Conservation (phyloP, 305 asterid species). For the Fraxinus greggii region DNA sequence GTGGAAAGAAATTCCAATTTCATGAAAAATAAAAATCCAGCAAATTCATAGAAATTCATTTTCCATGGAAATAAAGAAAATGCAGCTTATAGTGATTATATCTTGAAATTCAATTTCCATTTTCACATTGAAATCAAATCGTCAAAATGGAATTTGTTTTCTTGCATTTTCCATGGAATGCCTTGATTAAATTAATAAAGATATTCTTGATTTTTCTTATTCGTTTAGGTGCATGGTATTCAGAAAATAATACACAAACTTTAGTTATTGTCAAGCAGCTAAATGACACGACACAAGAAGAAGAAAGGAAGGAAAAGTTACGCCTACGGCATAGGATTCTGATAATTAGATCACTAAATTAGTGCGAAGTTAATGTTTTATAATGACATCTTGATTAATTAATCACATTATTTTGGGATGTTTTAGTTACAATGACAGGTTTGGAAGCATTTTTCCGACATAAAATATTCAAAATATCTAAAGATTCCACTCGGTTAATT, state of each 20-base stretch:
- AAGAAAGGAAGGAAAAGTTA: neutral
- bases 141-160: no score
- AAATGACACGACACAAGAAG: neutral
- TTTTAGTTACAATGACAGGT: neutral
- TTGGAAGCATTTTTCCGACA: neutral
- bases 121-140: no score
- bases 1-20: no score
- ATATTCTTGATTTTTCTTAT: neutral
- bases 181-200: neutral
- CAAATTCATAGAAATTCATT: no score
- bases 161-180: no score
- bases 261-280: neutral
- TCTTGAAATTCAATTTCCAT: no score
- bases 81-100: no score
- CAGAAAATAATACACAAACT: no score
- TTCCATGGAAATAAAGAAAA: no score
- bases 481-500: slow-evolving; percentile 42
- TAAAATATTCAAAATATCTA: slow-evolving; percentile 8
- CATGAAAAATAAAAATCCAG: no score
- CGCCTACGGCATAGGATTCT: neutral
- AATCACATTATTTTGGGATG: neutral
- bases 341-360: neutral
- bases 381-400: neutral
- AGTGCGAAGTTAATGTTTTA: neutral
- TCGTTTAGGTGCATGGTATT: neutral